Conservation (phyloP, 2,329 filamentous ascomycete species). For the Fusarium cicatricum region DNA sequence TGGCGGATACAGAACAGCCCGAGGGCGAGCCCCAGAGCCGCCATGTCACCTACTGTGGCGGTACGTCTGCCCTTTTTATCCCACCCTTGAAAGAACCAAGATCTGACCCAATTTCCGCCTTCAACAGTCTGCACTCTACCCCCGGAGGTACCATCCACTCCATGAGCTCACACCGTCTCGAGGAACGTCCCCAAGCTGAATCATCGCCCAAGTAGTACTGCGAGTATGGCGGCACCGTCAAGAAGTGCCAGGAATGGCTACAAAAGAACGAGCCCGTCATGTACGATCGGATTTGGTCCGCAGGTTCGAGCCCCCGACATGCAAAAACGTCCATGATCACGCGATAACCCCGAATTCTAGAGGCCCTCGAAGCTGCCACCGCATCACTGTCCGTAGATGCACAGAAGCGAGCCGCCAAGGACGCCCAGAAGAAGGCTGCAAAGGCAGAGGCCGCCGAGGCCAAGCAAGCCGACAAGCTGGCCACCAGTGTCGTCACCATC, state of each 20-base stretch:
- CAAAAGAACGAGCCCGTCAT: constrained; percentile 75
- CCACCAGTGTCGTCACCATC: constrained; percentile 84
- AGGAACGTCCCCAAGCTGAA: constrained; percentile 33
- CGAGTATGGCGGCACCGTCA: constrained; percentile 95
- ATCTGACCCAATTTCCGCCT: constrained; percentile 5
- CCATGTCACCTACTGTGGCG: constrained; percentile 65
- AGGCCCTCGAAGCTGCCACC: constrained; percentile 84
- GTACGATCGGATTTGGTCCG: constrained; percentile 84
- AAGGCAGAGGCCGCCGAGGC: constrained; percentile 90
- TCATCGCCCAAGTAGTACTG: constrained; percentile 76
- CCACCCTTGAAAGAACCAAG: constrained; percentile 16
- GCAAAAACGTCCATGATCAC: constrained; percentile 5
- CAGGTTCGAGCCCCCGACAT: constrained; percentile 63
- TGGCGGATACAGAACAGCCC: constrained; percentile 63
- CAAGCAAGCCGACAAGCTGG: constrained; percentile 83
- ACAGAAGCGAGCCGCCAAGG: constrained; percentile 93
- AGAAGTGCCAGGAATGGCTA: constrained; percentile 98
- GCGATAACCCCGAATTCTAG: constrained; percentile 51
- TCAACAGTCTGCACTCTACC: constrained; percentile 68
- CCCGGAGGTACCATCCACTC: constrained; percentile 62
- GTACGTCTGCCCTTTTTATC: constrained; percentile 51
- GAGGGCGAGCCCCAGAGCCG: constrained; percentile 61
- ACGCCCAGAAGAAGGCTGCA: constrained; percentile 94
- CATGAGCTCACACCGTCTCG: constrained; percentile 5
- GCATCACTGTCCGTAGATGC: constrained; percentile 88